phyloP scores from a whole-genome alignment of 2,329 filamentous ascomycete genomes.

The Aureobasidium sp. region DNA sequence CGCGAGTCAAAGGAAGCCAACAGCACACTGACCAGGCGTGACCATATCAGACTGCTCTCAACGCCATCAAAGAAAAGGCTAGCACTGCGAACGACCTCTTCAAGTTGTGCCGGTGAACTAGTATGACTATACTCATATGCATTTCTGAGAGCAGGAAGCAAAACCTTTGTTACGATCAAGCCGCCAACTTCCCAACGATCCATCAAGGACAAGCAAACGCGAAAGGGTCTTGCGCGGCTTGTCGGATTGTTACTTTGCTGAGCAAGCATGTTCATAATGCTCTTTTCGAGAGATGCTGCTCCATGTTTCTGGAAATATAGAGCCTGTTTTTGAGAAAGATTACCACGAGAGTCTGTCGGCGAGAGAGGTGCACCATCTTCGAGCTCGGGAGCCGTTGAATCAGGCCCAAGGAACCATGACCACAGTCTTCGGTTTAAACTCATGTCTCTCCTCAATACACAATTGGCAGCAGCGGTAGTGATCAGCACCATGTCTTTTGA shows the following conservation, averaged over 20 bases:
- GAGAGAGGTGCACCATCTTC: conserved; percentile 18
- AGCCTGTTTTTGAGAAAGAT: conserved; percentile 46
- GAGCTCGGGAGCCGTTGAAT: conserved; percentile 32
- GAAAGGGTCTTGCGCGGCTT: conserved; percentile 75
- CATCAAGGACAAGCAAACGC: conserved; percentile 92
- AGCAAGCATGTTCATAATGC: conserved; percentile 69
- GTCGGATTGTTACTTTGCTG: conserved; percentile 44
- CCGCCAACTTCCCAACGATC: conserved; percentile 97
- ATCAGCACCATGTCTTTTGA: conserved; percentile 70
- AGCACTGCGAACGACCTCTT: conserved; percentile 84
- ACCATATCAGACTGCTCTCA: conserved; percentile 85
- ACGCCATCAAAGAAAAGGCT: conserved; percentile 97
- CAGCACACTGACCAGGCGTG: conserved; percentile 19
- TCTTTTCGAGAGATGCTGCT: conserved; percentile 61
- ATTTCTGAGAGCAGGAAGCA: conserved; percentile 75
- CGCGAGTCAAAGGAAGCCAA: conserved; percentile 7
- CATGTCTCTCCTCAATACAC: conserved; percentile 89
- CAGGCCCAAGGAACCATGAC: conserved; percentile 89
- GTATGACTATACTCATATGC: conserved; percentile 64
- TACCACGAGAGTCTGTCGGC: conserved; percentile 33
- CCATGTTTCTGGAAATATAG: conserved; percentile 76
- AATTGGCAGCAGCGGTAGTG: conserved; percentile 72
- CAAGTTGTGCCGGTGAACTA: conserved; percentile 61
- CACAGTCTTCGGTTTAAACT: conserved; percentile 90
- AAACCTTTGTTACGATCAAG: conserved; percentile 77